Percentiles rank a stretch among this genome's conserved stretches.
These are phyloP conservation scores for Flaveria robusta DNA, from an alignment of 129 eudicot genomes.

Conservation along the genomic window DNA sequence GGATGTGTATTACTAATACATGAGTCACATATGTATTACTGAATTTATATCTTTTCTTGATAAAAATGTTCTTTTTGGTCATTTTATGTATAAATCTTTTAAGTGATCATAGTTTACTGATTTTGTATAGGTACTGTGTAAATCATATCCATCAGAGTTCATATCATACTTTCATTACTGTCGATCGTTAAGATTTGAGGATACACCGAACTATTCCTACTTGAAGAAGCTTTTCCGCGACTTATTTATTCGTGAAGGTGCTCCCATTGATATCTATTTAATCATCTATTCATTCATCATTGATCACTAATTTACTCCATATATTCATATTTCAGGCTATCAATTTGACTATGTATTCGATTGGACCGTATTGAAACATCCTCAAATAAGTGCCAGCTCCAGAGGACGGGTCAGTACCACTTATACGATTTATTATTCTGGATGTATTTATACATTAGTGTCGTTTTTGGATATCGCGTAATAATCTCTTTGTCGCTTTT, in stretches of 20 bases:
- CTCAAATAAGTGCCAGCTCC: conserved; percentile 86
- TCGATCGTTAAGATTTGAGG: conserved; percentile 92
- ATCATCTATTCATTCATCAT: not conserved
- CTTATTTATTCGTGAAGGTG: conserved; percentile 95
- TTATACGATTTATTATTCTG: not conserved
- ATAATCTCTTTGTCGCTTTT: conserved; percentile 14
- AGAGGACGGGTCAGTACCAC: conserved; percentile 63
- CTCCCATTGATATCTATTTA: not conserved
- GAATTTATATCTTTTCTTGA: too few relatives aligned
- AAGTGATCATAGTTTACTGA: not conserved
- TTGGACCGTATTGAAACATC: conserved; percentile 96
- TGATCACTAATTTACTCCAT: conserved; percentile 11
- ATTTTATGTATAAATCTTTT: not conserved
- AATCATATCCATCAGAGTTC: conserved; percentile 93
- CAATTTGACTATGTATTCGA: conserved; percentile 97
- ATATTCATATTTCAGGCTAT: conserved; percentile 55
- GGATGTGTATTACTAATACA: too few relatives aligned
- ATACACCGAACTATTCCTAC: conserved; percentile 93
- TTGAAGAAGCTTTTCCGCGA: conserved; percentile 94
- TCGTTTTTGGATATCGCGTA: not conserved
- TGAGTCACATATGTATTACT: not conserved
- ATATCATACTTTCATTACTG: conserved; percentile 90
- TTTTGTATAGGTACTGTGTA: conserved; percentile 75
- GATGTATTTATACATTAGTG: not conserved
- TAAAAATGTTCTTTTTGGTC: too few relatives aligned